Evolutionary conservation across 495 filamentous ascomycete species (phyloP), one percentile per base, ranked within the genome.

Genomic region (Aspergillus bridgeri): DNA sequence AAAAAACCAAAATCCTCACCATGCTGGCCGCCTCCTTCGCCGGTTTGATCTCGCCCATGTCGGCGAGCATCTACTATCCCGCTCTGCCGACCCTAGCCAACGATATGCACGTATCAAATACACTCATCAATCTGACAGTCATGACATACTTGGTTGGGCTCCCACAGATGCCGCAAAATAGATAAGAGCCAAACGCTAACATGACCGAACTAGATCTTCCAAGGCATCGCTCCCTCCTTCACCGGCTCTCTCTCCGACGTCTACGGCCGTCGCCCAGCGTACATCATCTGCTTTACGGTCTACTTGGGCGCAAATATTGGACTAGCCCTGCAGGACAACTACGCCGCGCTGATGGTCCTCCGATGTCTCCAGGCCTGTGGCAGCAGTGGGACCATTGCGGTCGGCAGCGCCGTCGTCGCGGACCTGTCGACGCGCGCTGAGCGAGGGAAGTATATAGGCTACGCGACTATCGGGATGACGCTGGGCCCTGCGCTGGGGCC

Each of bases 401-500:
- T 84, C 2, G 67, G 69, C 0, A 69, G 65, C 43, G 78, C 69
- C 4, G 62, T 76, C 5, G 74, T 78, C 0, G 68, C 73, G 0
- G 80, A 82, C 62, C 44, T 81, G 6, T 65, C 64, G 11, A 75
- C 75, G 3, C 61, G 69, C 5, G 59, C 73, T 0, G 79, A 83
- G 53, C 64, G 81, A 15, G 81, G 80, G 0, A 71, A 67, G 51
- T 79, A 79, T 42, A 73, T 82, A 1, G 75, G 61, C 0, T 76
- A 69, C 48, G 64, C 69, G 1, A 46, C 60, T 11, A 58, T 70
- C 43, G 68, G 70, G 0, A 56, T 63, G 3, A 63, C 69, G 0
- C 38, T 75, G 8, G 83, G 81, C 0, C 82, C 84, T 3, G 74
- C 81, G 0, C 55, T 88, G 4, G 84, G 82, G 1, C 86, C 86